A percentile compares a stretch with the other conserved stretches of the same genome.
These are phyloP conservation scores for Poa annua DNA, from an alignment of 176 grass and related monocot genomes.

Conservation along the genomic window DNA sequence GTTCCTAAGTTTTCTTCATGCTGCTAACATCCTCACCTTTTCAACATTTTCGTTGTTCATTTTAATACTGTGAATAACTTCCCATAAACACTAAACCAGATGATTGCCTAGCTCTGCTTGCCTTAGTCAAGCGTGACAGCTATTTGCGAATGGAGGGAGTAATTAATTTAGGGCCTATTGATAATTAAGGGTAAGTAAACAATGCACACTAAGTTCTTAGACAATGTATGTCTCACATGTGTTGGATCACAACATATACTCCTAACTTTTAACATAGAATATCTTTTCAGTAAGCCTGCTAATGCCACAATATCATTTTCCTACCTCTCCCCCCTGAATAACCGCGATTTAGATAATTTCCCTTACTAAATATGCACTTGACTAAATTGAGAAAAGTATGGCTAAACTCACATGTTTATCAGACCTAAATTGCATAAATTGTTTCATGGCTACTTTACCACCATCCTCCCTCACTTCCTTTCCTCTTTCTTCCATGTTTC, in stretches of 20 bases:
- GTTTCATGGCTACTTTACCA: neutral
- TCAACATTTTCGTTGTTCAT: neutral
- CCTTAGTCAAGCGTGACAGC: neutral
- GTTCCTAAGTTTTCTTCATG: neutral
- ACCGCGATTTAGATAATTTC: neutral
- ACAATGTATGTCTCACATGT: neutral
- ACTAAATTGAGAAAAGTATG: neutral
- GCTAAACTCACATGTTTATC: constrained; percentile 12
- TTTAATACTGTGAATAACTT: too few relatives aligned
- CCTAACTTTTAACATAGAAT: neutral
- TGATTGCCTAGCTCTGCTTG: neutral
- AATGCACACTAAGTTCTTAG: neutral
- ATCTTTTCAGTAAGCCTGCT: neutral
- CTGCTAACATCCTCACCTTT: neutral
- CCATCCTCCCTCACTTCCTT: neutral
- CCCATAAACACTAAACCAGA: neutral
- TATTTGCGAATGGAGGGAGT: neutral
- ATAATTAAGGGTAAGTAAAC: neutral
- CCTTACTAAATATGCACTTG: neutral
- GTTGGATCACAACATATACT: neutral
- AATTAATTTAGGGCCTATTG: neutral
- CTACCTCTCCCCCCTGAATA: neutral
- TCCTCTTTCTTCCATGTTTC: constrained; percentile 18
- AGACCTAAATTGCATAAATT: neutral
- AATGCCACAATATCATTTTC: neutral